Percentiles rank a stretch among this genome's conserved stretches.
Evolutionary conservation across 306 rosid species (phyloP).

Genomic region (Elaeagnus macrophylla): DNA sequence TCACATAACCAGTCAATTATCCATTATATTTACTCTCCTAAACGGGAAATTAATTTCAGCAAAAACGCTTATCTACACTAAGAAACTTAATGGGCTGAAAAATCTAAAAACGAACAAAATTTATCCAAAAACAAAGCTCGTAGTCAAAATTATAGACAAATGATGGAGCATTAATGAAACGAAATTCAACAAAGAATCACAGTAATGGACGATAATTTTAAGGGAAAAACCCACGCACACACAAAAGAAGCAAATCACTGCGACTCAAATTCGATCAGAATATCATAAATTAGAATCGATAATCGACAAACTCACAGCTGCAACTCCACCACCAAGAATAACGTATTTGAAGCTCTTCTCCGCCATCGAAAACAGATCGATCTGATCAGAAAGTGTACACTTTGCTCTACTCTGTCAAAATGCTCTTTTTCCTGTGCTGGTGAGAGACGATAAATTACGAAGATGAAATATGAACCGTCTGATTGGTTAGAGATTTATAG

Average conservation of each 20-base stretch:
- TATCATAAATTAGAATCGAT: not conserved
- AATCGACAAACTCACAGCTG: constrained; percentile 64
- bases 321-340: constrained; percentile 85
- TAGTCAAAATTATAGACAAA: not conserved
- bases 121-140: not conserved
- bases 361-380: constrained; percentile 42
- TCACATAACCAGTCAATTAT: no score
- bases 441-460: not conserved
- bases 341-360: constrained; percentile 67
- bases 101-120: not conserved
- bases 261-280: no score
- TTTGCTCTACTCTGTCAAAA: not conserved
- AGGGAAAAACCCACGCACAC: no score
- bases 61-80: no score
- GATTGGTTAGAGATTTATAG: constrained; percentile 6
- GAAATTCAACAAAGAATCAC: no score
- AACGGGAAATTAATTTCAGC: no score
- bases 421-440: not conserved
- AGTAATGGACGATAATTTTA: no score
- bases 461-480: not conserved
- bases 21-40: no score
- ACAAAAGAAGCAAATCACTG: no score
- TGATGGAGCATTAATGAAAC: no score
- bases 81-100: not conserved
- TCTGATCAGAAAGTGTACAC: not conserved